These are phyloP conservation scores for Rhizopogon salebrosus DNA, from an alignment of 768 basidiomycete species.

Conservation along the genomic window DNA sequence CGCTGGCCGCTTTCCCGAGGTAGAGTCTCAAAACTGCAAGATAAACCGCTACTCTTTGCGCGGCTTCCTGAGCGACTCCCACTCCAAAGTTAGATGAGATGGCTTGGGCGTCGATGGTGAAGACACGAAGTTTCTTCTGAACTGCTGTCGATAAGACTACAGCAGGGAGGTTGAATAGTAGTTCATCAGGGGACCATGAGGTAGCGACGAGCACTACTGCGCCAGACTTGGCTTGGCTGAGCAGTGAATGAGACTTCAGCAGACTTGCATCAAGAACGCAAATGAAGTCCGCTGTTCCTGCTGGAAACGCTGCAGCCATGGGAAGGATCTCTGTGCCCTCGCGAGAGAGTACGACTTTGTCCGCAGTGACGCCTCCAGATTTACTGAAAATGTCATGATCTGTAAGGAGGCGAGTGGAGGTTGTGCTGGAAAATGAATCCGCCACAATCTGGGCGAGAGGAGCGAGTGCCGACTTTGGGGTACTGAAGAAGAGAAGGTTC, in stretches of 20 bases:
- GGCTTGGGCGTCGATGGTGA: slow-evolving; percentile 51
- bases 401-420: slow-evolving; percentile 57
- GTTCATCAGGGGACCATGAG: slow-evolving; percentile 71
- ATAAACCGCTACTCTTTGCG: slow-evolving; percentile 59
- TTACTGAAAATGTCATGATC: slow-evolving; percentile 75
- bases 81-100: slow-evolving; percentile 41
- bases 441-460: slow-evolving; percentile 45
- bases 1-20: slow-evolving; percentile 57
- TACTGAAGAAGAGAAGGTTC: slow-evolving; percentile 53
- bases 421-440: slow-evolving; percentile 49
- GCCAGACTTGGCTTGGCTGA: slow-evolving; percentile 59
- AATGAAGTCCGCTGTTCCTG: slow-evolving; percentile 59
- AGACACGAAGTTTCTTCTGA: slow-evolving; percentile 52
- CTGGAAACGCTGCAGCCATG: slow-evolving; percentile 49
- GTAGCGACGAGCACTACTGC: slow-evolving; percentile 73
- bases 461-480: slow-evolving; percentile 40
- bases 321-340: slow-evolving; percentile 39
- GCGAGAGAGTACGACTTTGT: slow-evolving; percentile 60
- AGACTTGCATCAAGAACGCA: slow-evolving; percentile 73
- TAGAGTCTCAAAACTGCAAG: slow-evolving; percentile 85
- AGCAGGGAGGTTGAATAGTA: slow-evolving; percentile 60
- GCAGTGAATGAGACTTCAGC: slow-evolving; percentile 70
- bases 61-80: slow-evolving; percentile 29
- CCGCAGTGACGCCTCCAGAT: slow-evolving; percentile 62
- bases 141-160: slow-evolving; percentile 41